Evolutionary conservation across 768 basidiomycete species (phyloP).

Genomic region (Xerocomus brunneocitrinus): DNA sequence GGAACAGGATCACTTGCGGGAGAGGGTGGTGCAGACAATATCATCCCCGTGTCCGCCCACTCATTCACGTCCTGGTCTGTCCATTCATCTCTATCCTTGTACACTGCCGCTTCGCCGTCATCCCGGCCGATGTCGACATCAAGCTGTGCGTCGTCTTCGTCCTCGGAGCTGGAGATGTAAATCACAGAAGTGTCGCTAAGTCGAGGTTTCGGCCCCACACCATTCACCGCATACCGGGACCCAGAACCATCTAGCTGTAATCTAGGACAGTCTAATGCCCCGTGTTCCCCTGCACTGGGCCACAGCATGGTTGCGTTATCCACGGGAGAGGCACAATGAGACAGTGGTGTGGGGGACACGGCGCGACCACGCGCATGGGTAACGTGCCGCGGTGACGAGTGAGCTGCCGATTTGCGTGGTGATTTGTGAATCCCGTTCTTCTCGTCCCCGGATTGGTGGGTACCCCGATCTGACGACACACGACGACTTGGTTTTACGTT

Average conservation of each 20-base stretch:
- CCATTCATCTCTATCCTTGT: background rate
- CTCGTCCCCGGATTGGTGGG: slow-evolving; percentile 3
- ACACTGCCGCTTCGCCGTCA: background rate
- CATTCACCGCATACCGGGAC: background rate
- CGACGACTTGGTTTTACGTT: slow-evolving; percentile 1
- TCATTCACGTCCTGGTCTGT: background rate
- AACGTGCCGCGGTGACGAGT: slow-evolving; percentile 24
- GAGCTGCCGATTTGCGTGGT: slow-evolving; percentile 21
- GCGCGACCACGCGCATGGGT: background rate
- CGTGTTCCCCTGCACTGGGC: background rate
- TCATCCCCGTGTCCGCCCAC: slow-evolving; percentile 23
- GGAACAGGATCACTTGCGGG: background rate
- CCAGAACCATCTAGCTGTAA: background rate
- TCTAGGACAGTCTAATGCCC: background rate
- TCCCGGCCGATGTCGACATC: background rate
- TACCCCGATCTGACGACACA: slow-evolving; percentile 4
- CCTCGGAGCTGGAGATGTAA: slow-evolving; percentile 28
- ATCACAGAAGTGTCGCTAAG: slow-evolving; percentile 16
- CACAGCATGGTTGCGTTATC: background rate
- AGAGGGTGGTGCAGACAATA: slow-evolving; percentile 23
- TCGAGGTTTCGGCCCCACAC: slow-evolving; percentile 1
- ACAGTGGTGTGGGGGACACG: slow-evolving; percentile 13
- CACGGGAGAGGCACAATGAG: background rate
- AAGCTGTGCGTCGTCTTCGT: slow-evolving; percentile 2
- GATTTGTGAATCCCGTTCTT: slow-evolving; percentile 15